phyloP scores from a whole-genome alignment of 139 green algal species.

The Closterium sp. region DNA sequence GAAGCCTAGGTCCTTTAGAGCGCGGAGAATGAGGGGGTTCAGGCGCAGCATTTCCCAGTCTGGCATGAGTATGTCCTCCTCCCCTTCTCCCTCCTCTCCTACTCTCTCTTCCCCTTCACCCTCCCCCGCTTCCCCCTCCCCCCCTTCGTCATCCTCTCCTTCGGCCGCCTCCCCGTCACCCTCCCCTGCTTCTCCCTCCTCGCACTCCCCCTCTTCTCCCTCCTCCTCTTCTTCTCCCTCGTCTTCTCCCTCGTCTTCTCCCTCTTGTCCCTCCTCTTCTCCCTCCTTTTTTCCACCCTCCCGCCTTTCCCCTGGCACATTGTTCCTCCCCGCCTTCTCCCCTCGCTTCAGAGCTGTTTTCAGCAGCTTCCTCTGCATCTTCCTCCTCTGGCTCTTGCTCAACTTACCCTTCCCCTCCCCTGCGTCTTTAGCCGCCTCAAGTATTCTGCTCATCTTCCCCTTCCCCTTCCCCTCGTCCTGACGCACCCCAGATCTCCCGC shows the following conservation, averaged over 20 bases:
- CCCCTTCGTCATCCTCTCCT: neutral
- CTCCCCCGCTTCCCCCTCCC: too few relatives aligned
- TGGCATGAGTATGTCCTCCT: slow-evolving; percentile 16
- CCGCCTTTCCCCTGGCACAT: neutral
- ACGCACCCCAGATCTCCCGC: neutral
- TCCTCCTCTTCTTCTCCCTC: neutral
- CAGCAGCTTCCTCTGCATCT: neutral
- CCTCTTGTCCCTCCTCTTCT: neutral
- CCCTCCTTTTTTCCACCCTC: neutral
- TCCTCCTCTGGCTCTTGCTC: neutral
- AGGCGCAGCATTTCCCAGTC: slow-evolving; percentile 33
- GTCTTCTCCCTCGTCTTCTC: neutral
- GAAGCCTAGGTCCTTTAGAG: slow-evolving; percentile 37
- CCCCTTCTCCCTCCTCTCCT: neutral
- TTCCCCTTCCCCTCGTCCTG: neutral
- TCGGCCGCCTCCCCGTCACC: neutral
- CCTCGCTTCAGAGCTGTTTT: neutral
- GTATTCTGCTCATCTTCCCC: neutral
- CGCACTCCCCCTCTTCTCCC: neutral
- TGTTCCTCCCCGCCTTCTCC: neutral
- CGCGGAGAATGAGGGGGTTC: slow-evolving; percentile 35
- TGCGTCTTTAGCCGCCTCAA: too few relatives aligned
- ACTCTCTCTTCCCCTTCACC: too few relatives aligned
- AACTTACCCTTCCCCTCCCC: slow-evolving; percentile 10
- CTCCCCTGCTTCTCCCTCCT: neutral